Conservation (phyloP, 441 rosid genomes). For the Kokia cookei region DNA sequence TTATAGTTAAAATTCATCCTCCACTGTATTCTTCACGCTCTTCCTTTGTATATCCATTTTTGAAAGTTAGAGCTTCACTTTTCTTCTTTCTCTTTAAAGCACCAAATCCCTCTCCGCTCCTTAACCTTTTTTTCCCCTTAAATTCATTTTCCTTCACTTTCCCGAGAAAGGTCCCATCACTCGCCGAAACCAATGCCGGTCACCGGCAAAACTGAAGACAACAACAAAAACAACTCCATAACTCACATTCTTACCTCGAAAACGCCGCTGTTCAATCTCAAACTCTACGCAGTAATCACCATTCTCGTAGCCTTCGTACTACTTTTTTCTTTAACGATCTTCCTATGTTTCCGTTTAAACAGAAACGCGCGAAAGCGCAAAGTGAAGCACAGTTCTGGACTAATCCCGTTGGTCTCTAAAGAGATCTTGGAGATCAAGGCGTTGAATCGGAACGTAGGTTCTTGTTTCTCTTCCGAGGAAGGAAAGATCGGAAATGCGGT, state of each 20-base stretch:
- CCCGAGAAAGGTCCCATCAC: not conserved
- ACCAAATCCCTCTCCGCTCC: not conserved
- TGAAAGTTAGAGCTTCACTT: not conserved
- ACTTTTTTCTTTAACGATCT: conserved; percentile 31
- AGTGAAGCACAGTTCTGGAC: conserved; percentile 62
- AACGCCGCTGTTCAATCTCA: conserved; percentile 47
- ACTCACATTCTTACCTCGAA: conserved; percentile 32
- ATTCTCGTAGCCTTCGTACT: conserved; percentile 32
- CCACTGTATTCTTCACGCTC: conserved; percentile 4
- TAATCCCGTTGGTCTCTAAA: conserved; percentile 65
- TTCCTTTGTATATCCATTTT: conserved; percentile 20
- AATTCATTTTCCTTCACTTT: conserved; percentile 1
- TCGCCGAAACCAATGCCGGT: conserved; percentile 38
- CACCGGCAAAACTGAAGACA: conserved; percentile 17
- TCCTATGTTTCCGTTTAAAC: conserved; percentile 44
- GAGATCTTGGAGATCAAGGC: conserved; percentile 63
- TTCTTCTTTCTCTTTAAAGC: not conserved
- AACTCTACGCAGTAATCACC: conserved; percentile 51
- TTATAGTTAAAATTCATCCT: not conserved
- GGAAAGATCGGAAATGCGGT: conserved; percentile 24
- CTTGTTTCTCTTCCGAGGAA: conserved; percentile 14
- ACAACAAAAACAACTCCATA: conserved; percentile 5
- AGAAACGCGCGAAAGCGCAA: conserved; percentile 47
- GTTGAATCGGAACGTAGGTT: conserved; percentile 22
- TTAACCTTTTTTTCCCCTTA: not conserved